Conservation (phyloP, 1,284 basidiomycete species). For the Pterula multifida region DNA sequence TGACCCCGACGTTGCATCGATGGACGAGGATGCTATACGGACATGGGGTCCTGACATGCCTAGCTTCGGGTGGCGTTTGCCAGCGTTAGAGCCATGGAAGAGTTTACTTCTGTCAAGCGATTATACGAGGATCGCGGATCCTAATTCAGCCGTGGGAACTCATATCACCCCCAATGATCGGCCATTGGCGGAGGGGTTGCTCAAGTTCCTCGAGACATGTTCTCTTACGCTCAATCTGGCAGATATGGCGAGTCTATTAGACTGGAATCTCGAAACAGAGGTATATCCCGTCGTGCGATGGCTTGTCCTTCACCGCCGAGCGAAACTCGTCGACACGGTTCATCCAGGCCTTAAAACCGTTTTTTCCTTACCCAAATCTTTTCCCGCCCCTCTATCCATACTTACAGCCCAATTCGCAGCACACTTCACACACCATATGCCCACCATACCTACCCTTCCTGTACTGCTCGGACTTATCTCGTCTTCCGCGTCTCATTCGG, state of each 20-base stretch:
- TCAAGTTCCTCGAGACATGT: conserved; percentile 57
- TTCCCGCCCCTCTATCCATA: conserved; percentile 24
- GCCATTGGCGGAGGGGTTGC: conserved; percentile 38
- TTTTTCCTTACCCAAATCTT: conserved; percentile 29
- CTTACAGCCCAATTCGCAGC: conserved; percentile 55
- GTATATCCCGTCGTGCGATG: conserved; percentile 83
- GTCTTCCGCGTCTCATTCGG: conserved; percentile 28
- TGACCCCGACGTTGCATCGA: conserved; percentile 19
- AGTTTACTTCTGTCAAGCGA: conserved; percentile 71
- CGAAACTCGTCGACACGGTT: conserved; percentile 81
- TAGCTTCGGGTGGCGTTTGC: conserved; percentile 45
- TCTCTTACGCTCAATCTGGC: conserved; percentile 64
- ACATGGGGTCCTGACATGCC: conserved; percentile 60
- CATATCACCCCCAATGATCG: conserved; percentile 50
- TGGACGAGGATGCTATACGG: conserved; percentile 33
- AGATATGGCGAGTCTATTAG: conserved; percentile 77
- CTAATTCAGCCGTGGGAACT: conserved; percentile 45
- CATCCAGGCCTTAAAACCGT: conserved; percentile 75
- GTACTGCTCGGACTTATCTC: conserved; percentile 66
- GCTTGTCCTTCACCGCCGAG: conserved; percentile 83
- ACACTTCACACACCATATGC: conserved; percentile 41
- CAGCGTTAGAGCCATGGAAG: conserved; percentile 84
- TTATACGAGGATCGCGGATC: conserved; percentile 47
- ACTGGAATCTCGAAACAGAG: conserved; percentile 80
- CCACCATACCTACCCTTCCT: conserved; percentile 59